These are phyloP conservation scores for Schwanniomyces pseudopolymorphus DNA, from an alignment of 805 yeast species.

Conservation along the genomic window DNA sequence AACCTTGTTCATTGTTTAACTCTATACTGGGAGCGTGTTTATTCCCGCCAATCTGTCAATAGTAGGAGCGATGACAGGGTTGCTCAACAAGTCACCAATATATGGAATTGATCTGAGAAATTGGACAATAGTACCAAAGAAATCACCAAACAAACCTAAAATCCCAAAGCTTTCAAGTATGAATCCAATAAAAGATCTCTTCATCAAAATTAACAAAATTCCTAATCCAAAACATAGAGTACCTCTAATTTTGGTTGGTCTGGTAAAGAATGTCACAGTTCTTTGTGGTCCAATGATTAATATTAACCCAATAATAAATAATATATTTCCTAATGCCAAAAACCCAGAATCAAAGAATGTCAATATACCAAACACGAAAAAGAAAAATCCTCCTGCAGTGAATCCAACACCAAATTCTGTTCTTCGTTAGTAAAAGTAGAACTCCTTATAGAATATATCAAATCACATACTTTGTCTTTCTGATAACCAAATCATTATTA, in stretches of 20 bases:
- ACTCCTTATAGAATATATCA: no score
- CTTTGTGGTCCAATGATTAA: slow-evolving; percentile 86
- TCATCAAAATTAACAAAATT: slow-evolving; percentile 67
- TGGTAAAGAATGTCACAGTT: slow-evolving; percentile 76
- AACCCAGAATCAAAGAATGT: slow-evolving; percentile 87
- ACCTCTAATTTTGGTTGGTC: slow-evolving; percentile 86
- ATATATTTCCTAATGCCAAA: slow-evolving; percentile 82
- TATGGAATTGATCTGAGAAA: slow-evolving; percentile 85
- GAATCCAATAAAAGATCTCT: slow-evolving; percentile 83
- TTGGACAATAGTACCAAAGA: slow-evolving; percentile 83
- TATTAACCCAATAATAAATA: slow-evolving; percentile 78
- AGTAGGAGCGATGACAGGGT: slow-evolving; percentile 79
- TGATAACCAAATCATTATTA: slow-evolving; percentile 65
- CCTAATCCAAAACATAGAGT: slow-evolving; percentile 78
- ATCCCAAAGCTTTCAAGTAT: slow-evolving; percentile 86
- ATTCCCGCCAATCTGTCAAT: slow-evolving; percentile 44
- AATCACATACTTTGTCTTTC: slow-evolving; percentile 65
- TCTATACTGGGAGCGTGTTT: slow-evolving; percentile 39
- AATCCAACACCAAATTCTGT: slow-evolving; percentile 89
- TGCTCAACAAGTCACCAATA: slow-evolving; percentile 80
- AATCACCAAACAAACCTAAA: slow-evolving; percentile 86
- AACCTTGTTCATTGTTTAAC: background rate
- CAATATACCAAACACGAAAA: slow-evolving; percentile 78
- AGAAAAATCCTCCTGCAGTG: slow-evolving; percentile 79
- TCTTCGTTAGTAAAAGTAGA: slow-evolving; percentile 16